Evolutionary conservation across 169 alveolate species (phyloP).

Genomic region (Plasmodium reichenowi): DNA sequence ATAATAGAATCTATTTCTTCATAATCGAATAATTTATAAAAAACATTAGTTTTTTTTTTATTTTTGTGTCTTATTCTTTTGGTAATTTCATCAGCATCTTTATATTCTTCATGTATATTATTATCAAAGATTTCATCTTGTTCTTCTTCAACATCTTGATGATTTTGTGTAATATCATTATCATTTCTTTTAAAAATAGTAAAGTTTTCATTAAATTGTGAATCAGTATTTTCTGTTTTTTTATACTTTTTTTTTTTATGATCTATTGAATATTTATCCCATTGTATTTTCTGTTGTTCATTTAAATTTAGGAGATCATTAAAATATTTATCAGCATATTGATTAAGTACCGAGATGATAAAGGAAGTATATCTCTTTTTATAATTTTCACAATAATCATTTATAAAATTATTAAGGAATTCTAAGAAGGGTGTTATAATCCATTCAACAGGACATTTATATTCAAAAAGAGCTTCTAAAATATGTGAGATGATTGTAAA

Average conservation of each 20-base stretch:
- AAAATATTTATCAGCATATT: slow-evolving; percentile 65
- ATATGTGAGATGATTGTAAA: slow-evolving; percentile 57
- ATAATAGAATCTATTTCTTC: slow-evolving; percentile 27
- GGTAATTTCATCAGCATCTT: slow-evolving; percentile 44
- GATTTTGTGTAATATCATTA: not conserved
- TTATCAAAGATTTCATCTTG: slow-evolving; percentile 6
- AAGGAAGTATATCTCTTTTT: slow-evolving; percentile 54
- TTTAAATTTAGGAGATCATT: slow-evolving; percentile 36
- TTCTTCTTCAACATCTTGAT: slow-evolving; percentile 3
- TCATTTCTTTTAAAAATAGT: slow-evolving; percentile 46
- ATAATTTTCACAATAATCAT: slow-evolving; percentile 65
- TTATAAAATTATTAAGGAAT: slow-evolving; percentile 50
- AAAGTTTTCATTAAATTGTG: not conserved
- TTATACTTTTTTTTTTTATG: slow-evolving; percentile 30
- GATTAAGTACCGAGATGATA: slow-evolving; percentile 62
- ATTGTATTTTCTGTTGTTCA: slow-evolving; percentile 67
- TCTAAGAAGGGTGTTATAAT: slow-evolving; percentile 61
- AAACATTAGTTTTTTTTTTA: slow-evolving; percentile 55
- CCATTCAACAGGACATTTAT: slow-evolving; percentile 76
- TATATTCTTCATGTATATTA: slow-evolving; percentile 39
- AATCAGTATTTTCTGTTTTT: not conserved
- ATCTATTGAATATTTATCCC: slow-evolving; percentile 47
- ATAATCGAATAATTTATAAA: slow-evolving; percentile 69
- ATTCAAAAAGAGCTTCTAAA: slow-evolving; percentile 57
- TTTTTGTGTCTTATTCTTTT: slow-evolving; percentile 65